Percentiles rank a stretch among this genome's conserved stretches.
Conservation (phyloP, 1,139 yeast genomes). For the Debaryomyces udenii region DNA sequence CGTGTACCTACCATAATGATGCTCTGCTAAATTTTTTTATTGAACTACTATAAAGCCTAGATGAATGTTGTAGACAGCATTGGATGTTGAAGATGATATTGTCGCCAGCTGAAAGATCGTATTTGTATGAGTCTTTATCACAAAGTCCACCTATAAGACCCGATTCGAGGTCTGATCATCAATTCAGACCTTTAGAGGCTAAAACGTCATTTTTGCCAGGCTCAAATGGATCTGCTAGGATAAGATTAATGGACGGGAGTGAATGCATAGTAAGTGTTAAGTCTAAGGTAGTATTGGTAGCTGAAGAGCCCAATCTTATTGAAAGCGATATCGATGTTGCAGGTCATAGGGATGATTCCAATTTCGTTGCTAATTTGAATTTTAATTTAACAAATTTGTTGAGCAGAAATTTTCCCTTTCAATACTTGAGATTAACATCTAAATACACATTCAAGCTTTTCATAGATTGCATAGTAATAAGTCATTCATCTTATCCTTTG, state of each 20-base stretch:
- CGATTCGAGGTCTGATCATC: slow-evolving; percentile 73
- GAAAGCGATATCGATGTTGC: slow-evolving; percentile 78
- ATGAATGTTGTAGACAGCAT: neutral
- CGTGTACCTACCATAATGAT: too few relatives aligned
- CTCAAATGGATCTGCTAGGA: slow-evolving; percentile 90
- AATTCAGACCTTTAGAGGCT: slow-evolving; percentile 85
- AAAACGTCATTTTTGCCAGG: slow-evolving; percentile 78
- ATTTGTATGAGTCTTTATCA: slow-evolving; percentile 70
- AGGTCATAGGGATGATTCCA: slow-evolving; percentile 71
- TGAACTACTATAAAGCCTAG: too few relatives aligned
- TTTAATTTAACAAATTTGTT: slow-evolving; percentile 54
- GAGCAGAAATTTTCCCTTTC: slow-evolving; percentile 49
- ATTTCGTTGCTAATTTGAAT: slow-evolving; percentile 59
- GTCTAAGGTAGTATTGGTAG: slow-evolving; percentile 71
- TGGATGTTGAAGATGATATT: slow-evolving; percentile 50
- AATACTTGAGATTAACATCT: slow-evolving; percentile 62
- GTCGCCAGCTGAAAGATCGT: slow-evolving; percentile 87
- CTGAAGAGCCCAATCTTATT: slow-evolving; percentile 49
- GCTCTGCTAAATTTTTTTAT: too few relatives aligned
- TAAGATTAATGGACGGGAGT: slow-evolving; percentile 83
- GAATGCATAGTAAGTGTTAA: slow-evolving; percentile 92
- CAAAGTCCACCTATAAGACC: slow-evolving; percentile 72
- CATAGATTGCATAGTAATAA: slow-evolving; percentile 78
- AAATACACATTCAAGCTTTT: slow-evolving; percentile 75
- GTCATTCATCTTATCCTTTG: slow-evolving; percentile 70